phyloP scores from a whole-genome alignment of 2,329 filamentous ascomycete genomes.

The Phyllosticta capitalensis region DNA sequence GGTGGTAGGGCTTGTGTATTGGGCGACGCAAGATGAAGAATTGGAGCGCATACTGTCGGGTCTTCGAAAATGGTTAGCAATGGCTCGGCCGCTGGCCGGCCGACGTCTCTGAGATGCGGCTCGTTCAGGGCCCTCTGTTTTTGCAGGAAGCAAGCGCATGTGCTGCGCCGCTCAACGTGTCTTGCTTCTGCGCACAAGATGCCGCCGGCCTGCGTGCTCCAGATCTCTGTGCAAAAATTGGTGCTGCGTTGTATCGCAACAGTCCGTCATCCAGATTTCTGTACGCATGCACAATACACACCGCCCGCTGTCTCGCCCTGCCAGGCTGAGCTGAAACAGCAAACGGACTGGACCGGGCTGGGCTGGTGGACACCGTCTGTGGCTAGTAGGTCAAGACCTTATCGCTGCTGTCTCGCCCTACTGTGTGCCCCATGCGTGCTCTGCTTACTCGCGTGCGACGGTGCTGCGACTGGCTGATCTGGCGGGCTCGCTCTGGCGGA shows the following conservation, averaged over 20 bases:
- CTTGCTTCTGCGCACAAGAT: background rate
- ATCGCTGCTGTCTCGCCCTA: background rate
- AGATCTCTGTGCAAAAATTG: no score
- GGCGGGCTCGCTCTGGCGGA: background rate
- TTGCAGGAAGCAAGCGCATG: no score
- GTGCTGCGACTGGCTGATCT: background rate
- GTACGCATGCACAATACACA: background rate
- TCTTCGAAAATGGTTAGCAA: no score
- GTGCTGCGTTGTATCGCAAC: background rate
- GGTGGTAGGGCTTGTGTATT: no score
- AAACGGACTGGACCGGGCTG: background rate
- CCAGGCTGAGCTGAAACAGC: background rate
- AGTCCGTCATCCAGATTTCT: background rate
- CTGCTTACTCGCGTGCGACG: background rate
- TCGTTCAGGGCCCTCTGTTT: no score
- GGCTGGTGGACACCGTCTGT: no score
- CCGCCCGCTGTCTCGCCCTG: background rate
- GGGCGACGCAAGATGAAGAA: no score
- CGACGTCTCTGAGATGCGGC: no score
- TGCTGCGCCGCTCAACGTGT: background rate
- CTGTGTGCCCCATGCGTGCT: background rate
- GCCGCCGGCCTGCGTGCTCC: no score
- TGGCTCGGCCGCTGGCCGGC: no score
- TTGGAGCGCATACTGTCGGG: no score
- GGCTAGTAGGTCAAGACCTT: background rate